Conservation (phyloP, 495 filamentous ascomycete genomes). For the Neurospora sp. region DNA sequence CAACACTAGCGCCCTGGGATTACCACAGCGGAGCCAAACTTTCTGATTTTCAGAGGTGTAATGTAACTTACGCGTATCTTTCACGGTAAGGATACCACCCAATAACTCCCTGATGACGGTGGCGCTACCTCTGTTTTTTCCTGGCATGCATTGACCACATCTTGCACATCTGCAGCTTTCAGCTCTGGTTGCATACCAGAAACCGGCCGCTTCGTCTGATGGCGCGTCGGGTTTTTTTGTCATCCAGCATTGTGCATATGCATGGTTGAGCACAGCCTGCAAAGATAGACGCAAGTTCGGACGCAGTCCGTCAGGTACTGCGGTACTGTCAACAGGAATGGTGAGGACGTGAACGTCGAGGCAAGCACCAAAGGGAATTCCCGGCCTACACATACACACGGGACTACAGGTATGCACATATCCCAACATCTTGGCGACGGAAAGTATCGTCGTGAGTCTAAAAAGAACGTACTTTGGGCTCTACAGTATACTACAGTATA, state of each 20-base stretch:
- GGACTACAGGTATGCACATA: not conserved
- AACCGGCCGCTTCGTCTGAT: constrained; percentile 27
- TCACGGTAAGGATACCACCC: constrained; percentile 7
- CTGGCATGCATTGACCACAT: not conserved
- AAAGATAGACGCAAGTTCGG: not conserved
- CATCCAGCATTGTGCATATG: constrained; percentile 31
- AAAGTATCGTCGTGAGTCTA: not conserved
- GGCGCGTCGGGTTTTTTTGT: constrained; percentile 20
- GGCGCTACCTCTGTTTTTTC: constrained; percentile 23
- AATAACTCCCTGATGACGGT: constrained; percentile 10
- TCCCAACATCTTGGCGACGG: not conserved
- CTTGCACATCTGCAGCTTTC: constrained; percentile 35
- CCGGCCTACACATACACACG: not conserved
- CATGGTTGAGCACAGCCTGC: constrained; percentile 38
- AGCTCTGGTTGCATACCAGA: constrained; percentile 30
- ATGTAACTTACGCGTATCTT: not conserved
- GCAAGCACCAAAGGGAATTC: not conserved
- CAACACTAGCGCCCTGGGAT: constrained; percentile 1
- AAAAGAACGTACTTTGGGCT: not conserved
- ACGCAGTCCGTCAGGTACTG: not conserved
- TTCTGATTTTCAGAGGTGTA: constrained; percentile 1
- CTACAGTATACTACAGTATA: not conserved
- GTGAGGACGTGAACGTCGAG: not conserved
- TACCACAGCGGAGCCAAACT: not conserved
- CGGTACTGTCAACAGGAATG: not conserved